Percentiles rank a stretch among this genome's conserved stretches.
phyloP scores from a whole-genome alignment of 345 rosid species.

The Heritiera fomes region DNA sequence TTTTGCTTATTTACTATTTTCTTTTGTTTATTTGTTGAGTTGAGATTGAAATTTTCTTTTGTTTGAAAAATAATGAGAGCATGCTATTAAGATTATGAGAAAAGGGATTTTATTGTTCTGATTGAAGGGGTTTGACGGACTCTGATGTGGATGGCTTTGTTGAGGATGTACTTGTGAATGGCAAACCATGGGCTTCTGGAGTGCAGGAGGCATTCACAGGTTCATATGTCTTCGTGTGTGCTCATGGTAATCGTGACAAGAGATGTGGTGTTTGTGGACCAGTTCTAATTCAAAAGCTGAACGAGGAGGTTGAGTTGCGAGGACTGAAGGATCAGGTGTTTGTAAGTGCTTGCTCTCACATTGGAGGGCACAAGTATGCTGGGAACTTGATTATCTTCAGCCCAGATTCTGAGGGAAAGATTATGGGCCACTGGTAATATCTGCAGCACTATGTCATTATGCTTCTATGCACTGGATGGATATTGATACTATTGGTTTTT shows the following conservation, averaged over 20 bases:
- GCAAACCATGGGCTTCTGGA: constrained; percentile 76
- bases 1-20: constrained; percentile 7
- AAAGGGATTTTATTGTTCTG: constrained; percentile 3
- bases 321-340: constrained; percentile 61
- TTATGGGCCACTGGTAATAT: constrained; percentile 78
- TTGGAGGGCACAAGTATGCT: constrained; percentile 97
- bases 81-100: neutral
- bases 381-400: constrained; percentile 84
- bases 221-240: constrained; percentile 79
- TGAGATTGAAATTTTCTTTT: neutral
- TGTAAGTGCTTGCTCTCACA: constrained; percentile 81
- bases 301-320: constrained; percentile 60
- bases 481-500: constrained; percentile 14
- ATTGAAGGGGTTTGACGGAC: constrained; percentile 63
- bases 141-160: constrained; percentile 73
- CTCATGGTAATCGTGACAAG: constrained; percentile 89
- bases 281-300: constrained; percentile 65
- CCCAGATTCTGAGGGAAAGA: constrained; percentile 62
- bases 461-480: neutral
- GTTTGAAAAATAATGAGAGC: neutral
- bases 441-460: neutral
- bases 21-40: neutral
- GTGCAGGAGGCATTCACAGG: constrained; percentile 58
- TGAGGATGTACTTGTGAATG: constrained; percentile 81
- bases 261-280: constrained; percentile 99